Evolutionary conservation across 257 asterid species (phyloP), one percentile per base, ranked within the genome.

Genomic region (Ilex aquifolium): DNA sequence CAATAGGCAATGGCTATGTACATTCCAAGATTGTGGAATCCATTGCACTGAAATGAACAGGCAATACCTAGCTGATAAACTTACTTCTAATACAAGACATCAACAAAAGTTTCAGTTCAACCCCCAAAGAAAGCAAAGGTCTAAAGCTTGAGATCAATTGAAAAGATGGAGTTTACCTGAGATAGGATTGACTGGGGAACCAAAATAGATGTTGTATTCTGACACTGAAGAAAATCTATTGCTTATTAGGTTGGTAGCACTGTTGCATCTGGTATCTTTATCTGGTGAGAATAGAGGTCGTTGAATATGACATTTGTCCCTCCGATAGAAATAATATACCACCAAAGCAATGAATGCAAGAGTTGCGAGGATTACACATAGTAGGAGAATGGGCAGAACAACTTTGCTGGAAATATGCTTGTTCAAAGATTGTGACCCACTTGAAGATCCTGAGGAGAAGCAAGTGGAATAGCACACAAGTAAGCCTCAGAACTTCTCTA

Each of bases 281-380:
- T 90, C 99, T 0, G 88, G 72, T 13, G 91, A 71, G 69, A 77
- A 73, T 60, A 84, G 72, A 66, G 82, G 65, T 76, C 84, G 78
- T 58, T 71, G 81, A 64, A 71, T 54, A 12, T 80, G 57, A 66
- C 44, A 67, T 71, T 76, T 80, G 69, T 82, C 77, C 79, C 74
- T 84, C 59, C 76, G 69, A 57, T 65, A 68, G 58, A 78, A 60
- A 67, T 80, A 77, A 73, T 88, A 85, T 46, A 81, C 39, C 50
- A 76, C 70, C 11, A 76, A 77, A 46, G 83, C 85, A 60, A 77
- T 57, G 54, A 90, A n/a, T n/a, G n/a, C n/a, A n/a, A n/a, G n/a
- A n/a, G n/a, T n/a, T n/a, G n/a, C n/a, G n/a, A n/a, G n/a, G n/a
- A n/a, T n/a, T n/a, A n/a, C n/a, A n/a, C n/a, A n/a, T n/a, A n/a